phyloP scores from a whole-genome alignment of 2,329 filamentous ascomycete genomes.

The Nemania sp. region DNA sequence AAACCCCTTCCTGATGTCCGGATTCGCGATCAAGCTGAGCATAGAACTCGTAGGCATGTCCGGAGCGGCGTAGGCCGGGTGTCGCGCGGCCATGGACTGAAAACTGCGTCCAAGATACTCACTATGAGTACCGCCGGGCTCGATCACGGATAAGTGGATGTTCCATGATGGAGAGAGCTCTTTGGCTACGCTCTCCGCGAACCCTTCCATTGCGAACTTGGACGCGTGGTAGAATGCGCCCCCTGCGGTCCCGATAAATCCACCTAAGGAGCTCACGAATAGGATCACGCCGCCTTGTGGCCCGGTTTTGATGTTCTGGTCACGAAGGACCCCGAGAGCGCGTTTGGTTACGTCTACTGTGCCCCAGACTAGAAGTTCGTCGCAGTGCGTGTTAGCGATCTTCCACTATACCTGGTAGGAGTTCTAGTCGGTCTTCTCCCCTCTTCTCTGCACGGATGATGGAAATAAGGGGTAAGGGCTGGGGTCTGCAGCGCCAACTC shows the following conservation, averaged over 20 bases:
- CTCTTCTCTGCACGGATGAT: too few relatives aligned
- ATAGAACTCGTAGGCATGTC: constrained; percentile 31
- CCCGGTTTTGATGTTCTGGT: constrained; percentile 32
- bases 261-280: constrained; percentile 59
- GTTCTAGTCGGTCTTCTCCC: too few relatives aligned
- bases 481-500: too few relatives aligned
- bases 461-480: too few relatives aligned
- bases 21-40: constrained; percentile 35
- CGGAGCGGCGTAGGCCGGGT: constrained; percentile 43
- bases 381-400: neutral
- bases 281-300: constrained; percentile 53
- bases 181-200: constrained; percentile 27
- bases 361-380: constrained; percentile 41
- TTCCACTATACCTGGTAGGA: too few relatives aligned
- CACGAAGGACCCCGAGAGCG: constrained; percentile 44
- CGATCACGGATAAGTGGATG: constrained; percentile 45
- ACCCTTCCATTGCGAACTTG: constrained; percentile 33
- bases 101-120: constrained; percentile 35
- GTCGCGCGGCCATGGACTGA: constrained; percentile 37
- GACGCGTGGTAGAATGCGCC: constrained; percentile 32
- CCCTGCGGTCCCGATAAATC: constrained; percentile 37
- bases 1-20: constrained; percentile 32
- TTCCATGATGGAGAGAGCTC: constrained; percentile 30
- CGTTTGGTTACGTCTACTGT: constrained; percentile 45
- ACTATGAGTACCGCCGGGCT: constrained; percentile 46